Conservation (phyloP, 2,329 filamentous ascomycete species). For the Pseudocercospora fuligena region DNA sequence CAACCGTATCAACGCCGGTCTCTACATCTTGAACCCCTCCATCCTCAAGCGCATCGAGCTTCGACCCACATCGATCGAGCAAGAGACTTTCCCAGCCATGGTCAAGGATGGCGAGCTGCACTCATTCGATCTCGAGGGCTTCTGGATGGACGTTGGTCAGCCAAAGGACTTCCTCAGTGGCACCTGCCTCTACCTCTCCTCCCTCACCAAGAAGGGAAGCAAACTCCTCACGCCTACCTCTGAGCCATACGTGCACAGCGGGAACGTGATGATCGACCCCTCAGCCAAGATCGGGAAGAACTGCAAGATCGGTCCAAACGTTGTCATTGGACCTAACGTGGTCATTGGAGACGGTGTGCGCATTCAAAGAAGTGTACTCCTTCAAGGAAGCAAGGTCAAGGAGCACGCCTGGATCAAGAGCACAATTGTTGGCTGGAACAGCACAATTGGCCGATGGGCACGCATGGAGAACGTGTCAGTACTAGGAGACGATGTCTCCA, state of each 20-base stretch:
- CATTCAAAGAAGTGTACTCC: conserved; percentile 87
- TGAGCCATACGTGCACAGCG: conserved; percentile 84
- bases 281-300: conserved; percentile 96
- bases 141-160: conserved; percentile 99
- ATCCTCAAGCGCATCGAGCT: conserved; percentile 91
- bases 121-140: conserved; percentile 94
- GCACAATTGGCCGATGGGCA: conserved; percentile 92
- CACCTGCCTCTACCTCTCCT: conserved; percentile 94
- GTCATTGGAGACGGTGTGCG: conserved; percentile 92
- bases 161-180: conserved; percentile 97
- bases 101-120: conserved; percentile 87
- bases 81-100: conserved; percentile 97
- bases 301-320: conserved; percentile 96
- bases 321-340: conserved; percentile 91
- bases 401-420: conserved; percentile 99
- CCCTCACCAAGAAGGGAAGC: conserved; percentile 85
- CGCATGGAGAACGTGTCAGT: conserved; percentile 98
- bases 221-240: conserved; percentile 74
- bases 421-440: conserved; percentile 98
- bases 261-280: conserved; percentile 94
- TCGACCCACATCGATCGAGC: conserved; percentile 95
- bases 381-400: conserved; percentile 91
- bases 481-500: conserved; percentile 94
- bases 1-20: conserved; percentile 97
- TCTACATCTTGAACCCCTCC: conserved; percentile 96